A percentile compares a stretch with the other conserved stretches of the same genome.
Conservation (phyloP, 1,284 basidiomycete genomes). For the Tilletiaria anomala region DNA sequence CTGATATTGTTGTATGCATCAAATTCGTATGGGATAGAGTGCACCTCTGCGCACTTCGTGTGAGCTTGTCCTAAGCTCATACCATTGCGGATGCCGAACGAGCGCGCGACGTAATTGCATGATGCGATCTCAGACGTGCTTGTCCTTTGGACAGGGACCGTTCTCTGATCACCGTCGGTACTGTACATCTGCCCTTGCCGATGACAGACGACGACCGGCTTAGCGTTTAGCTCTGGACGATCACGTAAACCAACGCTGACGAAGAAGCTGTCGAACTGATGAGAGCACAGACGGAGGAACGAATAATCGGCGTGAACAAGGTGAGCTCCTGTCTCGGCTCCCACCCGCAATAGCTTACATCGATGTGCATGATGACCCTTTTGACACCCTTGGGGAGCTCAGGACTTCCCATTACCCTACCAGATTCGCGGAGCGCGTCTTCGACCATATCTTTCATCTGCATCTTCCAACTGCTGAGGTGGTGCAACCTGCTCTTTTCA, state of each 20-base stretch:
- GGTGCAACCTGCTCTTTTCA: slow-evolving; percentile 77
- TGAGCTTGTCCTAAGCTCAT: slow-evolving; percentile 56
- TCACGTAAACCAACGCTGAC: slow-evolving; percentile 44
- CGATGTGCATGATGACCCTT: slow-evolving; percentile 34
- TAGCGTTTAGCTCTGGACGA: slow-evolving; percentile 18
- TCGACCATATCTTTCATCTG: slow-evolving; percentile 68
- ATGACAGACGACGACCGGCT: slow-evolving; percentile 87
- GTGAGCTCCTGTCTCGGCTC: too few relatives aligned
- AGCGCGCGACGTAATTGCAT: slow-evolving; percentile 80
- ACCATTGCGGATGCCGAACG: slow-evolving; percentile 75
- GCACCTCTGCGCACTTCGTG: slow-evolving; percentile 39
- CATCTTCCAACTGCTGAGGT: slow-evolving; percentile 80
- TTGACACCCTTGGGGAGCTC: slow-evolving; percentile 35
- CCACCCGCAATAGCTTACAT: slow-evolving; percentile 5
- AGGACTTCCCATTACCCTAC: slow-evolving; percentile 54
- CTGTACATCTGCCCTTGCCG: slow-evolving; percentile 41
- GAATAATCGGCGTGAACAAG: neutral
- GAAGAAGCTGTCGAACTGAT: slow-evolving; percentile 80
- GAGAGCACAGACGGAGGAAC: neutral
- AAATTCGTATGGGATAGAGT: slow-evolving; percentile 83
- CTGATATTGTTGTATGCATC: slow-evolving; percentile 47
- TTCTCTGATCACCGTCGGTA: neutral
- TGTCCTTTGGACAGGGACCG: slow-evolving; percentile 1
- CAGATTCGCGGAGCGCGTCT: slow-evolving; percentile 46
- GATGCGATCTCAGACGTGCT: slow-evolving; percentile 64